phyloP scores from a whole-genome alignment of 805 yeast genomes.

The Yarrowia keelungensis region DNA sequence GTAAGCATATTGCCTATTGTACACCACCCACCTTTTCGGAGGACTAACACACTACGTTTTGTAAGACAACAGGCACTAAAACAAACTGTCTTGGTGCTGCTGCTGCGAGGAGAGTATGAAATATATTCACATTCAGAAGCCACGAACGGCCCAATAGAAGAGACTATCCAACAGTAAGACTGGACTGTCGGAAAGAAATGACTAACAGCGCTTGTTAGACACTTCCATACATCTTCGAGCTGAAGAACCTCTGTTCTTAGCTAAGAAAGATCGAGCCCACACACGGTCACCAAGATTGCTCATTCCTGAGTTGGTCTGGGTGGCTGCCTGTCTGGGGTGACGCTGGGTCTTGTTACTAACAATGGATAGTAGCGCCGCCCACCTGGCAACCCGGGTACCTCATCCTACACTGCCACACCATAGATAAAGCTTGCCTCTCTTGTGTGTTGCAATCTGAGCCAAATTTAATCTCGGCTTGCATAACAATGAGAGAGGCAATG shows the following conservation, averaged over 20 bases:
- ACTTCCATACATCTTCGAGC: too few species aligned
- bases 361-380: constrained; percentile 28
- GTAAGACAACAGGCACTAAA: constrained; percentile 8
- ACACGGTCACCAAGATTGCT: too few species aligned
- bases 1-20: neutral
- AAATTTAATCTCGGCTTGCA: constrained; percentile 26
- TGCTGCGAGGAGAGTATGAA: constrained; percentile 1
- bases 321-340: neutral
- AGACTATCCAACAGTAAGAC: neutral
- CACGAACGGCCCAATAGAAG: neutral
- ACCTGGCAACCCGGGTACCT: constrained; percentile 4
- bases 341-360: neutral
- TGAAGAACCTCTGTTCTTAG: too few species aligned
- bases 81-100: neutral
- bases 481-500: constrained; percentile 2
- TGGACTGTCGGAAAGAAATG: neutral
- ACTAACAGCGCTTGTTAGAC: too few species aligned
- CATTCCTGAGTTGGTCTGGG: too few species aligned
- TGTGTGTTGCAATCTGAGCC: neutral
- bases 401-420: constrained; percentile 35
- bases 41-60: neutral
- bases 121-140: constrained; percentile 19
- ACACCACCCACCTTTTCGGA: neutral
- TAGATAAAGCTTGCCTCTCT: constrained; percentile 1
- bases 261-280: too few species aligned